A percentile compares a stretch with the other conserved stretches of the same genome.
Evolutionary conservation across 768 basidiomycete species (phyloP).

Genomic region (Tylopilus sp.): DNA sequence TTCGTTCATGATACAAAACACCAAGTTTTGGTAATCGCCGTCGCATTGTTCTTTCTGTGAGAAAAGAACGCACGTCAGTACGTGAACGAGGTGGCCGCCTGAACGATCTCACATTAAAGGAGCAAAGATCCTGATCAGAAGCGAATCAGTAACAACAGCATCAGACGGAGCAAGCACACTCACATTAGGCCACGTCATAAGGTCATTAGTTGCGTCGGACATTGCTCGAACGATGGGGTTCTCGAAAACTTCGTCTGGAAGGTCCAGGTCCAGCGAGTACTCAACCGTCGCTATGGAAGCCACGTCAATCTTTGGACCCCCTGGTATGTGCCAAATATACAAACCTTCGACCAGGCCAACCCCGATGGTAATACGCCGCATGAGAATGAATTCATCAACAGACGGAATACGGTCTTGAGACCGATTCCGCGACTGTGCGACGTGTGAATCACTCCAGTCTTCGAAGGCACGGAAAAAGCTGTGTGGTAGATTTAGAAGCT

Average conservation of each 20-base stretch:
- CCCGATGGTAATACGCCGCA: conserved; percentile 37
- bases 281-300: conserved; percentile 32
- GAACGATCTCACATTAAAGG: conserved; percentile 27
- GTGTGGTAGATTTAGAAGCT: conserved; percentile 2
- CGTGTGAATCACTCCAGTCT: conserved; percentile 35
- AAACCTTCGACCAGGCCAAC: conserved; percentile 38
- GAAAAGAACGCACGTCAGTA: conserved; percentile 4
- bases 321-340: background rate
- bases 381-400: conserved; percentile 37
- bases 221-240: conserved; percentile 33
- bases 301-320: background rate
- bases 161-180: conserved; percentile 13
- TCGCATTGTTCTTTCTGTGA: conserved; percentile 39
- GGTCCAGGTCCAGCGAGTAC: conserved; percentile 36
- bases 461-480: conserved; percentile 37
- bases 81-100: conserved; percentile 2
- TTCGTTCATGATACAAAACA: conserved; percentile 39
- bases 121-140: conserved; percentile 25
- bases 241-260: conserved; percentile 36
- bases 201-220: conserved; percentile 39
- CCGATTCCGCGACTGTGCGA: conserved; percentile 34
- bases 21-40: conserved; percentile 39
- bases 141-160: conserved; percentile 10
- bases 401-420: conserved; percentile 36
- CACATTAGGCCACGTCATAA: conserved; percentile 43